Conservation (phyloP, 108 stramenopile genomes). For the Skeletonema potamos region DNA sequence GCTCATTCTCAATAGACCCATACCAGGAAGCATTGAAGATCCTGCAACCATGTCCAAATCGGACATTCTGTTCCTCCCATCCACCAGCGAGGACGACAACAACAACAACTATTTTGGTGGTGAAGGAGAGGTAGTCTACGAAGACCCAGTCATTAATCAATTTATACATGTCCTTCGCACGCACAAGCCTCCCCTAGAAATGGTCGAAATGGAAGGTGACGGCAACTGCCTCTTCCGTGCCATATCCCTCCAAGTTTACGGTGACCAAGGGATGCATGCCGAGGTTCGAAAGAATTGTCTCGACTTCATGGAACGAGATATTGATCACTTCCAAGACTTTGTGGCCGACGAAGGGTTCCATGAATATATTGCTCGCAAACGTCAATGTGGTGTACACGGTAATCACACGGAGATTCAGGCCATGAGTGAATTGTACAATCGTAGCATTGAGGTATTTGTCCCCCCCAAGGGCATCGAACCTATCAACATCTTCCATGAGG, state of each 20-base stretch:
- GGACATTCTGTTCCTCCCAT: background rate
- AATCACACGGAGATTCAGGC: conserved; percentile 98
- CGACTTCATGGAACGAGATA: conserved; percentile 87
- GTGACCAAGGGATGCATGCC: conserved; percentile 81
- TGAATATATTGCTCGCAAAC: conserved; percentile 79
- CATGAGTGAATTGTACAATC: conserved; percentile 92
- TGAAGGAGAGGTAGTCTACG: background rate
- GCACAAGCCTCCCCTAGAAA: conserved; percentile 48
- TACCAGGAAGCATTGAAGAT: conserved; percentile 5
- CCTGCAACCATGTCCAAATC: conserved; percentile 17
- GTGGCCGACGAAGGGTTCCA: conserved; percentile 70
- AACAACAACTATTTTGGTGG: background rate
- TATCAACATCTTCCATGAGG: conserved; percentile 84
- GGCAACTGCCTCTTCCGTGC: conserved; percentile 98
- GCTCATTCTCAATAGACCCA: conserved; percentile 5
- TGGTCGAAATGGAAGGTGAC: conserved; percentile 82
- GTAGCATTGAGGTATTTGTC: conserved; percentile 87
- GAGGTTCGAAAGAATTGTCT: conserved; percentile 82
- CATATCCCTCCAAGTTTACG: conserved; percentile 94
- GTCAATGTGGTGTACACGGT: conserved; percentile 87
- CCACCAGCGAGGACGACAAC: background rate
- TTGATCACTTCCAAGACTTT: conserved; percentile 81
- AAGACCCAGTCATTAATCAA: background rate
- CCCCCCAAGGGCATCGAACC: conserved; percentile 67
- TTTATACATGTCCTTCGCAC: conserved; percentile 18